Evolutionary conservation across 192 early-diverging fungal genomes (phyloP).

Genomic region (Physocladia obscura): DNA sequence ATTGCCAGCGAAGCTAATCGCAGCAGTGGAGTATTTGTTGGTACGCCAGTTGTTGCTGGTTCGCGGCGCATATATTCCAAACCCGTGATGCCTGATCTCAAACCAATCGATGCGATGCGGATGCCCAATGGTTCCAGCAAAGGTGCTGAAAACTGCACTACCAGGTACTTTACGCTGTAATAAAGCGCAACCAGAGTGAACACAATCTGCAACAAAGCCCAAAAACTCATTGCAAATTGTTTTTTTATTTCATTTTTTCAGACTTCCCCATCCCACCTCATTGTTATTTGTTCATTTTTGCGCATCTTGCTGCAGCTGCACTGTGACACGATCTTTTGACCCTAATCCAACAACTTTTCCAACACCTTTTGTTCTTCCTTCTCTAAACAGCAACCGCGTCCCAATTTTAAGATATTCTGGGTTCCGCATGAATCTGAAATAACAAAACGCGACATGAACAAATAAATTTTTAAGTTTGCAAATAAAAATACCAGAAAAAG

Average conservation of each 20-base stretch:
- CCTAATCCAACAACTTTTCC: constrained; percentile 69
- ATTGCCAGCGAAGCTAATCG: background rate
- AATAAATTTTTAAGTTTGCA: background rate
- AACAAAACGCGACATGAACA: background rate
- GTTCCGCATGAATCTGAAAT: constrained; percentile 73
- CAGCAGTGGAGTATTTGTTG: background rate
- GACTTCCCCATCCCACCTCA: no score
- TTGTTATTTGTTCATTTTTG: no score
- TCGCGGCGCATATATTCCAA: background rate
- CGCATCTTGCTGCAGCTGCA: background rate
- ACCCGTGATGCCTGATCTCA: background rate
- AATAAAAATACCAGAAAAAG: background rate
- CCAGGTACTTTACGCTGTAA: constrained; percentile 2
- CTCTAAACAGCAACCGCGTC: constrained; percentile 51
- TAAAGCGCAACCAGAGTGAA: background rate
- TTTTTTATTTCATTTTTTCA: no score
- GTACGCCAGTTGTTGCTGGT: background rate
- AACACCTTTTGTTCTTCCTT: constrained; percentile 80
- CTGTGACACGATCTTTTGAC: constrained; percentile 1
- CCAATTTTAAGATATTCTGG: constrained; percentile 63
- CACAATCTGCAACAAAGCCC: background rate
- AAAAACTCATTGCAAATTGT: no score
- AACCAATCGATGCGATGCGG: background rate
- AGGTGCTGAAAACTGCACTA: background rate
- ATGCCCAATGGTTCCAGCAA: constrained; percentile 19